A percentile compares a stretch with the other conserved stretches of the same genome.
Evolutionary conservation across 1,284 basidiomycete genomes (phyloP).

Genomic region (Apiotrichum akiyoshidainum): DNA sequence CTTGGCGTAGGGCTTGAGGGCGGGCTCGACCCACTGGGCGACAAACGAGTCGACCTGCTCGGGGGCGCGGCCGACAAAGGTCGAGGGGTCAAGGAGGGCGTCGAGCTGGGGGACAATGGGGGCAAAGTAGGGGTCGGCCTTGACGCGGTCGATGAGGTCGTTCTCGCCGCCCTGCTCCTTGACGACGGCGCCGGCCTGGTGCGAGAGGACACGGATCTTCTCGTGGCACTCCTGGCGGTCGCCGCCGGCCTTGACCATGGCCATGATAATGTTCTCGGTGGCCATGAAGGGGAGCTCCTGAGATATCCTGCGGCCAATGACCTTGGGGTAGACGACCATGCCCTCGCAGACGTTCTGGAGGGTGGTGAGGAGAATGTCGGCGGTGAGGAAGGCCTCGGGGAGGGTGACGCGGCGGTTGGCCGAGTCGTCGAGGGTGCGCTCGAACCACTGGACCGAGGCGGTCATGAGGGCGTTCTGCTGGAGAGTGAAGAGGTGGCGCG

Average conservation of each 20-base stretch:
- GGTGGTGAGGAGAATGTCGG: slow-evolving; percentile 92
- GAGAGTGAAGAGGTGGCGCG: slow-evolving; percentile 86
- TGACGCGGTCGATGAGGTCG: slow-evolving; percentile 87
- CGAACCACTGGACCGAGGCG: slow-evolving; percentile 89
- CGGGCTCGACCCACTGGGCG: slow-evolving; percentile 84
- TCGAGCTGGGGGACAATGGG: slow-evolving; percentile 57
- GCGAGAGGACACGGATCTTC: slow-evolving; percentile 91
- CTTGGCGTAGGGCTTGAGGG: slow-evolving; percentile 62
- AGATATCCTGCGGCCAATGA: slow-evolving; percentile 84
- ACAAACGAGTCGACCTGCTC: slow-evolving; percentile 90
- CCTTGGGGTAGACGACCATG: slow-evolving; percentile 93
- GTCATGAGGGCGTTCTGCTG: slow-evolving; percentile 94
- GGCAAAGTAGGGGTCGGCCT: slow-evolving; percentile 63
- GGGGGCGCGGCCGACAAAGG: slow-evolving; percentile 85
- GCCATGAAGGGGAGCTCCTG: slow-evolving; percentile 99
- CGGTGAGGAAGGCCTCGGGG: slow-evolving; percentile 94
- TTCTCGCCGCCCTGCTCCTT: slow-evolving; percentile 94
- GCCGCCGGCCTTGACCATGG: slow-evolving; percentile 88
- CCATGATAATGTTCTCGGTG: slow-evolving; percentile 99
- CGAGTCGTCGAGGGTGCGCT: slow-evolving; percentile 92
- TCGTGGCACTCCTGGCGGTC: slow-evolving; percentile 97
- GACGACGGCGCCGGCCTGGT: slow-evolving; percentile 90
- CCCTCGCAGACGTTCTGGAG: slow-evolving; percentile 97
- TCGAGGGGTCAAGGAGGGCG: slow-evolving; percentile 67
- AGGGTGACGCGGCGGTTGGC: slow-evolving; percentile 95